Evolutionary conservation across 108 stramenopile genomes (phyloP), one percentile per base, ranked within the genome.

Genomic region (Seminavis robusta): DNA sequence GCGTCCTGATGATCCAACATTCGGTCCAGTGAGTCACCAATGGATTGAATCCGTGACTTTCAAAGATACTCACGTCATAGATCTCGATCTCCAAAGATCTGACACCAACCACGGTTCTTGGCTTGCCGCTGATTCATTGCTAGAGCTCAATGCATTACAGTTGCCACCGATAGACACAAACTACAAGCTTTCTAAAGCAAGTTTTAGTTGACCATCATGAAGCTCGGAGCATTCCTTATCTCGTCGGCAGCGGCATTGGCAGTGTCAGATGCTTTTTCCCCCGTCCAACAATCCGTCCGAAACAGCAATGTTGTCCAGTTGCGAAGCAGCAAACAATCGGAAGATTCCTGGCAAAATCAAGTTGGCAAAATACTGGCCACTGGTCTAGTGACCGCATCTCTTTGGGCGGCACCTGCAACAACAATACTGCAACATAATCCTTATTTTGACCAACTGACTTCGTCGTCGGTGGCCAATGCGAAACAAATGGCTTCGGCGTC

Each of bases 401-500:
- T 64, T 41, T 64, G 63, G 63, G 61, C 63, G 3, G 17, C 52
- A 33, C 63, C 63, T 4, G 54, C 54, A 3, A 19, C 51, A 24
- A 47, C 26, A 40, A 39, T 51, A 10, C 23, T 29, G 50, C 13
- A 4, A 16, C 45, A 17, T 28, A 23, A 24, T 33, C 54, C n/a
- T 27, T 33, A 33, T 38, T 31, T 55, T 24, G 3, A 16, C 15
- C 36, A 2, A 26, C 39, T 3, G 11, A 52, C 16, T 10, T 29
- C 19, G 43, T 29, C 6, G 9, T 39, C 37, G 36, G 52, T 56
- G 7, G 87, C 83, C 16, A 65, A 47, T 33, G 92, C 92, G 65
- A 86, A 82, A 61, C 89, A 94, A 64, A 90, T 74, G 89, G 92
- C 92, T 6, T 84, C 81, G 48, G 92, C 78, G 37, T 63, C 75